Percentiles rank a stretch among this genome's conserved stretches.
phyloP scores from a whole-genome alignment of 768 basidiomycete genomes.

The Tylopilus balloui region DNA sequence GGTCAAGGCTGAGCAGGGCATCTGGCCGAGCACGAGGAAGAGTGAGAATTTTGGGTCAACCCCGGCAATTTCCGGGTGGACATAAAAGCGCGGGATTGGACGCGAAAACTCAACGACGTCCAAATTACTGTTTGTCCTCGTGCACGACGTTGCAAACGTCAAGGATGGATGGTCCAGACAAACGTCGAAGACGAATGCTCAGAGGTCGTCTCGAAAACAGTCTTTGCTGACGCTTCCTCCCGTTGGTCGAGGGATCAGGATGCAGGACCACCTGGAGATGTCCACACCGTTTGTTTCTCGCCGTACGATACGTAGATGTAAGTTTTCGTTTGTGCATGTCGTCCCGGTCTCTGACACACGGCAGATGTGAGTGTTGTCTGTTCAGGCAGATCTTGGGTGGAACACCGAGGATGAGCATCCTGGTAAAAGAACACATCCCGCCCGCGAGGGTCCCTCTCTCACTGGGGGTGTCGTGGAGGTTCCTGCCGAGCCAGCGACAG shows the following conservation, averaged over 20 bases:
- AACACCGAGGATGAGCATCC: conserved; percentile 72
- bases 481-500: conserved; percentile 34
- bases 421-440: conserved; percentile 87
- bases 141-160: conserved; percentile 29
- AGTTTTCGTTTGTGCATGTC: conserved; percentile 2
- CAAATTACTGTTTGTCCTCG: conserved; percentile 77
- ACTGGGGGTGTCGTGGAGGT: conserved; percentile 29
- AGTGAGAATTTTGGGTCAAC: not conserved
- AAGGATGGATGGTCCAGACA: conserved; percentile 86
- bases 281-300: conserved; percentile 47
- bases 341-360: conserved; percentile 2
- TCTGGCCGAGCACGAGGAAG: not conserved
- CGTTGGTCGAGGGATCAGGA: conserved; percentile 86
- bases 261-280: conserved; percentile 90
- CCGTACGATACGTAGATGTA: conserved; percentile 8
- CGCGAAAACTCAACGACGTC: conserved; percentile 51
- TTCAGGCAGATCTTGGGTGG: conserved; percentile 14
- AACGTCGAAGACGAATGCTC: conserved; percentile 62
- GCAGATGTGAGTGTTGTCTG: conserved; percentile 26
- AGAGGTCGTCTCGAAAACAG: conserved; percentile 76
- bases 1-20: conserved; percentile 31
- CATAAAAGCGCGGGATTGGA: conserved; percentile 26
- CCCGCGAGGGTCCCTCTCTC: conserved; percentile 36
- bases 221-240: conserved; percentile 89
- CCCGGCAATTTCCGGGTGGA: conserved; percentile 27